Conservation (phyloP, 306 rosid species). For the Potentilla sterilis region DNA sequence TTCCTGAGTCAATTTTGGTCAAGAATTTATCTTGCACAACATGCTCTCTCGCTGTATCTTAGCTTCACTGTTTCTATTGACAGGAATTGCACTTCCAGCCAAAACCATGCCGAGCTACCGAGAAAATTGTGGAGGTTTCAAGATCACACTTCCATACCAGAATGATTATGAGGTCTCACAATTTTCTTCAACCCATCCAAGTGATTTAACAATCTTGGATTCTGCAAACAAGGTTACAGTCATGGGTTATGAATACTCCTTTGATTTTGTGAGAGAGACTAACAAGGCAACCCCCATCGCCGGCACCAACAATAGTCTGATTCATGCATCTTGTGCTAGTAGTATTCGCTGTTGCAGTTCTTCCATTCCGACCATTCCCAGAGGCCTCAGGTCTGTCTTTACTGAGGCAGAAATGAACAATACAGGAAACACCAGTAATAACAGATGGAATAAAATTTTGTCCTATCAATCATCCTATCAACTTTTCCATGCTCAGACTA, state of each 20-base stretch:
- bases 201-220: neutral
- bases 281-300: neutral
- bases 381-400: neutral
- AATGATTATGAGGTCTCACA: neutral
- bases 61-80: neutral
- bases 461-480: no score
- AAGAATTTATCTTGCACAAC: neutral
- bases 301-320: neutral
- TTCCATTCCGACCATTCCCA: neutral
- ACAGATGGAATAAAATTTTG: neutral
- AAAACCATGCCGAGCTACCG: neutral
- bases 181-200: neutral
- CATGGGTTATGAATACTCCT: neutral
- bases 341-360: neutral
- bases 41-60: neutral
- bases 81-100: neutral
- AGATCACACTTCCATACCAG: neutral
- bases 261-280: neutral
- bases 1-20: neutral
- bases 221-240: neutral
- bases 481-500: no score
- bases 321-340: neutral
- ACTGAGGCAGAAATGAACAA: neutral
- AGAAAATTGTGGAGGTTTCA: neutral
- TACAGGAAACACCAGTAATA: neutral